Evolutionary conservation across 805 yeast species (phyloP).

Genomic region (Barnettozyma pratensis): DNA sequence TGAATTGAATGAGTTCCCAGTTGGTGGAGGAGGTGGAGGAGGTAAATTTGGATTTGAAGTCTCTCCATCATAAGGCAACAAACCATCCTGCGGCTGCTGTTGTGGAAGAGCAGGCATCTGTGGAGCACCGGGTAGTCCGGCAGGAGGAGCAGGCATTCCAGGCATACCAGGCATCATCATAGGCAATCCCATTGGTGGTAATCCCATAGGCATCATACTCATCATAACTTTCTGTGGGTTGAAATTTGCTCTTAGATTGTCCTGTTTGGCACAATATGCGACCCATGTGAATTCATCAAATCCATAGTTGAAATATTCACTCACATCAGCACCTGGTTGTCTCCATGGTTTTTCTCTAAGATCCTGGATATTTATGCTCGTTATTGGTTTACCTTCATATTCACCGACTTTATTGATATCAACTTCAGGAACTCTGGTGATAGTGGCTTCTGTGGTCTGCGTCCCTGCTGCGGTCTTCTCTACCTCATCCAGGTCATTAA

Average conservation of each 20-base stretch:
- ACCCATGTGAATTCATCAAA: constrained; percentile 97
- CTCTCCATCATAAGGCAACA: not conserved
- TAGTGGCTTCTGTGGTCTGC: constrained; percentile 31
- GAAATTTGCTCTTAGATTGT: constrained; percentile 70
- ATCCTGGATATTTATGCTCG: constrained; percentile 72
- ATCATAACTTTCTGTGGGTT: constrained; percentile 78
- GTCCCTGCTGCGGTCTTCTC: constrained; percentile 17
- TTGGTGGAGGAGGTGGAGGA: constrained; percentile 7
- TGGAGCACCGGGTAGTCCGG: constrained; percentile 26
- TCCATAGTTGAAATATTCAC: constrained; percentile 95
- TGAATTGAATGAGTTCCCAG: not conserved
- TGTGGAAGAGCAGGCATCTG: constrained; percentile 13
- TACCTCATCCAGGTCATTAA: constrained; percentile 26
- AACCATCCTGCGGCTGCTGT: not conserved
- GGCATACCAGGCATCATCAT: constrained; percentile 31
- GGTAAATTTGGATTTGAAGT: not conserved
- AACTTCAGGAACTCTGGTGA: constrained; percentile 38
- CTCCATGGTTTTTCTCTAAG: constrained; percentile 97
- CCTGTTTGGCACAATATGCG: constrained; percentile 85
- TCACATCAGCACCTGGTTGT: constrained; percentile 90
- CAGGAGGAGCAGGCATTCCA: not conserved
- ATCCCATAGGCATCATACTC: constrained; percentile 39
- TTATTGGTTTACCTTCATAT: constrained; percentile 75
- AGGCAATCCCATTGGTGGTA: constrained; percentile 23
- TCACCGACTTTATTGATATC: constrained; percentile 73